These are phyloP conservation scores for Paspalum vaginatum DNA, from an alignment of 176 grass and related monocot genomes.

Conservation along the genomic window DNA sequence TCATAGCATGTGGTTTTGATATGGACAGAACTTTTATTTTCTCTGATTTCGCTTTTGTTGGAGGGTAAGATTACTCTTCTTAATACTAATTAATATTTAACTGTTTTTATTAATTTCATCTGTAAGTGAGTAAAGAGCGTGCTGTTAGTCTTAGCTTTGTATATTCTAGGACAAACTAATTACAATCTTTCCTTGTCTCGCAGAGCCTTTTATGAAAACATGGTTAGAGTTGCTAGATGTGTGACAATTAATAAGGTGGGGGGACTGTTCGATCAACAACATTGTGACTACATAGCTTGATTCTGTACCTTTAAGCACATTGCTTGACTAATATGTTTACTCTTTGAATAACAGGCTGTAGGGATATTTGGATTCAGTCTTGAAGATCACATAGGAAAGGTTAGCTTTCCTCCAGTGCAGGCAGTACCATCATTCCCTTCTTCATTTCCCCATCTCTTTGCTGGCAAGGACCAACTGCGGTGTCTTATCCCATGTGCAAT, in stretches of 20 bases:
- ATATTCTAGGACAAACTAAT: not conserved
- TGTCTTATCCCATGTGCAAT: conserved; percentile 98
- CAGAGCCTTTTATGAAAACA: conserved; percentile 92
- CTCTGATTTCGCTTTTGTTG: conserved; percentile 79
- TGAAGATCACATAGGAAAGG: conserved; percentile 96
- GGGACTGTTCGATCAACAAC: conserved; percentile 29
- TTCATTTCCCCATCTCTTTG: conserved; percentile 92
- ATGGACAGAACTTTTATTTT: conserved; percentile 91
- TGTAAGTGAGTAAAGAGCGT: not conserved
- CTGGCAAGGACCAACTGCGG: conserved; percentile 68
- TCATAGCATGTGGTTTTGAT: conserved; percentile 96
- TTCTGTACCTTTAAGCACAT: conserved; percentile 11
- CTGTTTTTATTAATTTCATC: not conserved
- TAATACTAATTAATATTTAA: not conserved
- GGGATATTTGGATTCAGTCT: conserved; percentile 93
- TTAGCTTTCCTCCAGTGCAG: conserved; percentile 88
- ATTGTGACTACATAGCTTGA: not conserved
- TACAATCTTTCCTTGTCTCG: conserved; percentile 35
- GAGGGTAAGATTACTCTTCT: conserved; percentile 66
- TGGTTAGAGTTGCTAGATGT: conserved; percentile 81
- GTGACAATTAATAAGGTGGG: conserved; percentile 92
- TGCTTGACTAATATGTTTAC: conserved; percentile 26
- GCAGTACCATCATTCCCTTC: conserved; percentile 95
- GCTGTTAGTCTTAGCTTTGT: not conserved
- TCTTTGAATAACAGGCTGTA: conserved; percentile 54